A percentile compares a stretch with the other conserved stretches of the same genome.
These are phyloP conservation scores for Bigelowiella natans DNA, from an alignment of 78 protist genomes.

Conservation along the genomic window DNA sequence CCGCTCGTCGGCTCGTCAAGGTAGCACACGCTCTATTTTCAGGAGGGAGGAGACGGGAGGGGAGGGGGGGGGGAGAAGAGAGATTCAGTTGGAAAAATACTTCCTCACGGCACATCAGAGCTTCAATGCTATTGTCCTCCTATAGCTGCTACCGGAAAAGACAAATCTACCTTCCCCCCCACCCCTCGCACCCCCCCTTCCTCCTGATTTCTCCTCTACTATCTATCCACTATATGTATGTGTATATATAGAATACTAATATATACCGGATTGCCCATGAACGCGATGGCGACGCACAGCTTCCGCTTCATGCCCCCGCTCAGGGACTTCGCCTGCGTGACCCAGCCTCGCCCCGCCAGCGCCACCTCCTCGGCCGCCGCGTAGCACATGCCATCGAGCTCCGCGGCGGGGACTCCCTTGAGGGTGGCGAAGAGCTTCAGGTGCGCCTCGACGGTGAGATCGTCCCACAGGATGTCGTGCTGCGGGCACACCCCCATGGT, in stretches of 20 bases:
- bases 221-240: too few species aligned
- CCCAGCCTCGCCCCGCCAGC: background rate
- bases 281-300: background rate
- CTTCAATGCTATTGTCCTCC: too few species aligned
- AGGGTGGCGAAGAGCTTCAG: slow-evolving; percentile 37
- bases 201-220: too few species aligned
- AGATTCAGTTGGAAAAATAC: too few species aligned
- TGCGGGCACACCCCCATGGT: slow-evolving; percentile 83
- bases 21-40: background rate
- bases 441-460: slow-evolving; percentile 60
- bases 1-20: slow-evolving; percentile 48
- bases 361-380: background rate
- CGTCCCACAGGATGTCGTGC: slow-evolving; percentile 64
- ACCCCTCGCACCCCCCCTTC: too few species aligned
- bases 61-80: too few species aligned
- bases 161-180: too few species aligned
- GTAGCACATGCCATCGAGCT: background rate
- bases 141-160: too few species aligned
- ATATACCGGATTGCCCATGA: slow-evolving; percentile 4
- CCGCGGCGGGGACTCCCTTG: slow-evolving; percentile 8
- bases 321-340: background rate
- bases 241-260: too few species aligned
- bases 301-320: slow-evolving; percentile 31
- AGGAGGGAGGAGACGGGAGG: background rate
- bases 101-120: too few species aligned